A percentile compares a stretch with the other conserved stretches of the same genome.
phyloP scores from a whole-genome alignment of 2,329 filamentous ascomycete species.

The Tolypocladium capitatum region DNA sequence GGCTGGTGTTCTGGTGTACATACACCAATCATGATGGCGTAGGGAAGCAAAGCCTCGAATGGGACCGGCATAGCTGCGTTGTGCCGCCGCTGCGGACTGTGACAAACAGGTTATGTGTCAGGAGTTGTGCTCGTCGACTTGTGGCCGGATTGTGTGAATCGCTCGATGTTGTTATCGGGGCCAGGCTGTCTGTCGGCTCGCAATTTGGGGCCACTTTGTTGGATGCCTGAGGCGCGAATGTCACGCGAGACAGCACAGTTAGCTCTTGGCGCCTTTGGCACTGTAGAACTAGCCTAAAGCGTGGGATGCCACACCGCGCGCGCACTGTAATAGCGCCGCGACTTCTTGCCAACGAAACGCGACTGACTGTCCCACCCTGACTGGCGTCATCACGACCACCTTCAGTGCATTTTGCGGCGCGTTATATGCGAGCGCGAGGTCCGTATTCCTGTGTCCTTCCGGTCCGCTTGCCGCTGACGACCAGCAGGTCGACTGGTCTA shows the following conservation, averaged over 20 bases:
- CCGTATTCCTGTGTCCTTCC: neutral
- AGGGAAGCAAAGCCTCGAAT: constrained; percentile 51
- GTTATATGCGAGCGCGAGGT: constrained; percentile 3
- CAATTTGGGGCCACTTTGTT: neutral
- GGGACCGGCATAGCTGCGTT: constrained; percentile 42
- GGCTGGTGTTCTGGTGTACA: constrained; percentile 14
- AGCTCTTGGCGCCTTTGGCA: neutral
- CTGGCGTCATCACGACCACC: neutral
- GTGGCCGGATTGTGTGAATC: neutral
- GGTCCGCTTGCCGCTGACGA: constrained; percentile 2
- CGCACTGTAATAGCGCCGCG: constrained; percentile 8
- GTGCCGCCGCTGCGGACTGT: constrained; percentile 19
- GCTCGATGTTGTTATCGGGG: neutral
- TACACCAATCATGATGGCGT: constrained; percentile 51
- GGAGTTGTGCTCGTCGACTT: neutral
- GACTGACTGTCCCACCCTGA: constrained; percentile 4
- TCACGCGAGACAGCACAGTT: constrained; percentile 1
- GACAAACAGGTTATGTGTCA: neutral
- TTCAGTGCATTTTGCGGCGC: constrained; percentile 1
- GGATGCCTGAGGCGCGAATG: constrained; percentile 11
- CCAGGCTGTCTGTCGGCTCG: neutral
- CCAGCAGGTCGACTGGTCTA: constrained; percentile 3
- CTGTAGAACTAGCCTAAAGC: neutral
- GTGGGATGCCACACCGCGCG: neutral
- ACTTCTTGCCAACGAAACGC: constrained; percentile 6